Evolutionary conservation across 306 rosid genomes (phyloP).

Genomic region (Prunus campanulata): DNA sequence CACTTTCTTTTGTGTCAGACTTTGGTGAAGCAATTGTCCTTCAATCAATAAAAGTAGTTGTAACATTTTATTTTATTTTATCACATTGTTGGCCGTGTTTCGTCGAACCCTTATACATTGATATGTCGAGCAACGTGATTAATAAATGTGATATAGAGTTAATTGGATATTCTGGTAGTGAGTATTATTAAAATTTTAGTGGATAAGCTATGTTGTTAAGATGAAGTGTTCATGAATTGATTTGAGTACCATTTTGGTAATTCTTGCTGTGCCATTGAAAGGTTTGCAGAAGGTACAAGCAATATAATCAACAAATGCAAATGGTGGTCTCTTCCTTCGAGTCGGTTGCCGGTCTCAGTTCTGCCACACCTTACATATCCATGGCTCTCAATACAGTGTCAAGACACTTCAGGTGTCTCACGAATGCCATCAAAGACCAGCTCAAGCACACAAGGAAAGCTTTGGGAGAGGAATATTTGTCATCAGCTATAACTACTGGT

Average conservation of each 20-base stretch:
- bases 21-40: not conserved
- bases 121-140: not conserved
- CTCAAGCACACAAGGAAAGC: slow-evolving; percentile 41
- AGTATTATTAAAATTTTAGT: not conserved
- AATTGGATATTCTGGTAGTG: no score
- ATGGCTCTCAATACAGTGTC: slow-evolving; percentile 65
- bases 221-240: not conserved
- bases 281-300: slow-evolving; percentile 77
- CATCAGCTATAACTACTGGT: slow-evolving; percentile 17
- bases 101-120: not conserved
- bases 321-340: slow-evolving; percentile 88
- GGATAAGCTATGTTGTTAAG: not conserved
- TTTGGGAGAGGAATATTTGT: slow-evolving; percentile 51
- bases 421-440: slow-evolving; percentile 61
- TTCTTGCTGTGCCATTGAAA: slow-evolving; percentile 21
- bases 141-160: not conserved
- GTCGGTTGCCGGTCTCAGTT: slow-evolving; percentile 77
- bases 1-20: not conserved
- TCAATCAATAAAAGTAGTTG: not conserved
- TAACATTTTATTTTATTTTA: not conserved
- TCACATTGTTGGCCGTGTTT: not conserved
- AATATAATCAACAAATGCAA: slow-evolving; percentile 92
- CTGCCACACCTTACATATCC: slow-evolving; percentile 72
- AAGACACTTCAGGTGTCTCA: slow-evolving; percentile 60
- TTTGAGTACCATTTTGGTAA: not conserved